Conservation (phyloP, 2,329 filamentous ascomycete genomes). For the Claviceps cyperi region DNA sequence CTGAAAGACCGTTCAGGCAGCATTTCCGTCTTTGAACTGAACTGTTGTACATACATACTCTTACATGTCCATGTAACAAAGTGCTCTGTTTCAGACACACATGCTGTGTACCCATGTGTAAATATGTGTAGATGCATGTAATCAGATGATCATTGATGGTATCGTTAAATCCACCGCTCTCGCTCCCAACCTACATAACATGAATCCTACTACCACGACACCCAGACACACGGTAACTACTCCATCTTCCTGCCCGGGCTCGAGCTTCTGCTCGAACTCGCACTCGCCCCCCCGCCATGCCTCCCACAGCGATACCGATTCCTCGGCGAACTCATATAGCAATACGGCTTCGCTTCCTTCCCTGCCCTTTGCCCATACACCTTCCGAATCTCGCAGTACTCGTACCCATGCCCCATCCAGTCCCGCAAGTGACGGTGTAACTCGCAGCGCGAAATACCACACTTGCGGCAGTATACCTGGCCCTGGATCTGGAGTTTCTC, state of each 20-base stretch:
- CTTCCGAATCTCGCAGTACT: slow-evolving; percentile 47
- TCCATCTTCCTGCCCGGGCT: slow-evolving; percentile 9
- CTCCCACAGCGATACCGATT: slow-evolving; percentile 44
- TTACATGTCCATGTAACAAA: too few relatives aligned
- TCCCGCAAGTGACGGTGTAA: slow-evolving; percentile 46
- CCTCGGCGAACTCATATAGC: slow-evolving; percentile 45
- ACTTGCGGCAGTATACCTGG: slow-evolving; percentile 48
- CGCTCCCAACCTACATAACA: not conserved
- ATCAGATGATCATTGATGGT: too few relatives aligned
- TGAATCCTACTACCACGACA: not conserved
- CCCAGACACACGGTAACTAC: not conserved
- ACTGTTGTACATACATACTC: too few relatives aligned
- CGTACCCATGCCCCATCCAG: slow-evolving; percentile 41
- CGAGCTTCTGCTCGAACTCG: not conserved
- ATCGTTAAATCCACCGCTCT: not conserved
- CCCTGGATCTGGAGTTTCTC: slow-evolving; percentile 38
- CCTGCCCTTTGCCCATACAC: slow-evolving; percentile 37
- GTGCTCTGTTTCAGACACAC: too few relatives aligned
- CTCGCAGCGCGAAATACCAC: slow-evolving; percentile 45
- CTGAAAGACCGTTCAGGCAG: too few relatives aligned
- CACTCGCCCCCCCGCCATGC: slow-evolving; percentile 22
- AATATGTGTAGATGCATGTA: too few relatives aligned
- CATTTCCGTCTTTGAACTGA: too few relatives aligned
- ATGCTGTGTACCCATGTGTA: too few relatives aligned
- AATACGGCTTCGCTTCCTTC: slow-evolving; percentile 33